phyloP scores from a whole-genome alignment of 1,284 basidiomycete genomes.

The Pulveroboletus sp. region DNA sequence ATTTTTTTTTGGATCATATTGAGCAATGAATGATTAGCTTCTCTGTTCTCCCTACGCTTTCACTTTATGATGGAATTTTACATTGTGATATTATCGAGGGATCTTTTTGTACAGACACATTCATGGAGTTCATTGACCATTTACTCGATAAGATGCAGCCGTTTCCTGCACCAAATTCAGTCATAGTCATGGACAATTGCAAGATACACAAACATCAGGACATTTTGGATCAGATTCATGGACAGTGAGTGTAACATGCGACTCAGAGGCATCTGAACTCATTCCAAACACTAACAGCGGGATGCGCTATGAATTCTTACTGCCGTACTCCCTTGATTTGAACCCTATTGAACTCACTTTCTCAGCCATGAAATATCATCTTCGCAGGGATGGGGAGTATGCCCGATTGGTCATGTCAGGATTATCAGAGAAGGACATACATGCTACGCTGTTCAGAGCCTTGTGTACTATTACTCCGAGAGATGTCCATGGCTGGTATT shows the following conservation, averaged over 20 bases:
- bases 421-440: not conserved
- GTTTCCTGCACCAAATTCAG: slow-evolving; percentile 1
- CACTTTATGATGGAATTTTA: not conserved
- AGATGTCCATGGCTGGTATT: not conserved
- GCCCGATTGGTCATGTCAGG: not conserved
- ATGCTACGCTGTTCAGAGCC: not conserved
- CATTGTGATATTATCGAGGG: slow-evolving; percentile 13
- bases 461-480: not conserved
- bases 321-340: not conserved
- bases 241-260: not conserved
- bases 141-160: slow-evolving; percentile 38
- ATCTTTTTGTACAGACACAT: slow-evolving; percentile 7
- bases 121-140: slow-evolving; percentile 26
- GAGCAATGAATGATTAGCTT: too few species aligned
- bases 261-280: too few species aligned
- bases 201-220: not conserved
- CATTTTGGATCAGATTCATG: not conserved
- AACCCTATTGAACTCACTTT: slow-evolving; percentile 3
- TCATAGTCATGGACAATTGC: not conserved
- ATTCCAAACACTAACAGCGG: not conserved
- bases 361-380: not conserved
- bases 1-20: too few species aligned
- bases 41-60: not conserved
- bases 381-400: not conserved
- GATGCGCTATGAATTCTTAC: not conserved